Evolutionary conservation across 2,329 filamentous ascomycete genomes (phyloP).

Genomic region (Diplodia corticola): DNA sequence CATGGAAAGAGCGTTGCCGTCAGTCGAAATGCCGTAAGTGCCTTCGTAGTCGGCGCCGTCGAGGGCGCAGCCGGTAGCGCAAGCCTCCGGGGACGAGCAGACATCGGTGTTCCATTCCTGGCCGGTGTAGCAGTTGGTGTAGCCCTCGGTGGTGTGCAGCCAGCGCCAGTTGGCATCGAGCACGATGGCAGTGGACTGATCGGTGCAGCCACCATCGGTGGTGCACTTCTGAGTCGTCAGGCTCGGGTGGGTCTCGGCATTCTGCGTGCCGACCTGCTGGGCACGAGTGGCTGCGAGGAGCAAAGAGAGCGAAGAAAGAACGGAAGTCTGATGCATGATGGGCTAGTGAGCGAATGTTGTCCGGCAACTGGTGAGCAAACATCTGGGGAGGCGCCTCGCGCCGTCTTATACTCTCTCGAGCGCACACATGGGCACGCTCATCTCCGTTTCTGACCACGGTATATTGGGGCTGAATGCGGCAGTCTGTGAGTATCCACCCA

Average conservation of each 20-base stretch:
- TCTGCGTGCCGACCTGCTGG: conserved; percentile 45
- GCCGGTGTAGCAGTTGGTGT: conserved; percentile 52
- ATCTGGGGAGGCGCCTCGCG: neutral
- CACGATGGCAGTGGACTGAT: conserved; percentile 40
- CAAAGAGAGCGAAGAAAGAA: conserved; percentile 41
- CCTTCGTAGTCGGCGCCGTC: conserved; percentile 47
- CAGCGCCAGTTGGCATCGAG: conserved; percentile 54
- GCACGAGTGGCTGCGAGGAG: conserved; percentile 42
- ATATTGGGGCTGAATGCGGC: neutral
- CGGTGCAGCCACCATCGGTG: conserved; percentile 42
- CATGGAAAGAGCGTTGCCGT: conserved; percentile 54
- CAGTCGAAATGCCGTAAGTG: conserved; percentile 54
- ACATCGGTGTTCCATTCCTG: conserved; percentile 46
- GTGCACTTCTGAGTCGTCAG: conserved; percentile 45
- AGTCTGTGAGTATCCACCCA: conserved; percentile 2
- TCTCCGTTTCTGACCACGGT: neutral
- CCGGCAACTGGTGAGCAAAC: conserved; percentile 8
- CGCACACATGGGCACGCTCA: neutral
- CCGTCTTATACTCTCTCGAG: neutral
- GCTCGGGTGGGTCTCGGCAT: conserved; percentile 45
- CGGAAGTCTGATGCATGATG: conserved; percentile 43
- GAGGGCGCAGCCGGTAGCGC: conserved; percentile 45
- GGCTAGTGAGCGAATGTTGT: conserved; percentile 10
- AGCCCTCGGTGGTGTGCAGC: conserved; percentile 47
- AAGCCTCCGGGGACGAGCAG: conserved; percentile 42